phyloP scores from a whole-genome alignment of 805 yeast genomes.

The Debaryomyces tyrocola region DNA sequence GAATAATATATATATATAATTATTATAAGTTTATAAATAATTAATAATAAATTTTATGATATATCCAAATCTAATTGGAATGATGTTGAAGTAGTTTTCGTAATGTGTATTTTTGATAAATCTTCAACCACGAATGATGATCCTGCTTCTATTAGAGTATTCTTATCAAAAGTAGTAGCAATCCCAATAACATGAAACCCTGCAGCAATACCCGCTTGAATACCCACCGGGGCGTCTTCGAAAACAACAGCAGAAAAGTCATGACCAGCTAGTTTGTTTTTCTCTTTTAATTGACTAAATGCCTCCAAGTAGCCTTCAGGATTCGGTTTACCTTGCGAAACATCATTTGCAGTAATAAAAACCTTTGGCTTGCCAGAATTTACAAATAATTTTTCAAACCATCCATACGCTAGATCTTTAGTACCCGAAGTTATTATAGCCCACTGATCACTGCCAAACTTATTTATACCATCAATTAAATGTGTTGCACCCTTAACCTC shows the following conservation, averaged over 20 bases:
- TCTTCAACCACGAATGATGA: slow-evolving; percentile 17
- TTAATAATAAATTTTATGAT: not conserved
- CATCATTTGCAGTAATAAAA: slow-evolving; percentile 21
- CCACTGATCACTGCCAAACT: slow-evolving; percentile 7
- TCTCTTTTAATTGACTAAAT: slow-evolving; percentile 1
- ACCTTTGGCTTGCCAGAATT: slow-evolving; percentile 10
- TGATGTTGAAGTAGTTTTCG: not conserved
- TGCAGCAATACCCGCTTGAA: slow-evolving; percentile 16
- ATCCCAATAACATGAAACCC: slow-evolving; percentile 19
- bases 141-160: slow-evolving; percentile 14
- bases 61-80: not conserved
- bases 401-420: slow-evolving; percentile 14
- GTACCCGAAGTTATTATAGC: slow-evolving; percentile 23
- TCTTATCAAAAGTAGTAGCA: slow-evolving; percentile 16
- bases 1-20: not conserved
- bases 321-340: slow-evolving; percentile 17
- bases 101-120: slow-evolving; percentile 8
- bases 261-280: not conserved
- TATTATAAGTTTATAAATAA: not conserved
- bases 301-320: slow-evolving; percentile 19
- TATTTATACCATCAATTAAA: slow-evolving; percentile 4
- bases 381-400: slow-evolving; percentile 13
- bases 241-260: slow-evolving; percentile 13
- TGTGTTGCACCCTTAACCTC: slow-evolving; percentile 12
- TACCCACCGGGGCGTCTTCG: slow-evolving; percentile 22